phyloP scores from a whole-genome alignment of 805 yeast species.

The Cyberlindnera mrakii region DNA sequence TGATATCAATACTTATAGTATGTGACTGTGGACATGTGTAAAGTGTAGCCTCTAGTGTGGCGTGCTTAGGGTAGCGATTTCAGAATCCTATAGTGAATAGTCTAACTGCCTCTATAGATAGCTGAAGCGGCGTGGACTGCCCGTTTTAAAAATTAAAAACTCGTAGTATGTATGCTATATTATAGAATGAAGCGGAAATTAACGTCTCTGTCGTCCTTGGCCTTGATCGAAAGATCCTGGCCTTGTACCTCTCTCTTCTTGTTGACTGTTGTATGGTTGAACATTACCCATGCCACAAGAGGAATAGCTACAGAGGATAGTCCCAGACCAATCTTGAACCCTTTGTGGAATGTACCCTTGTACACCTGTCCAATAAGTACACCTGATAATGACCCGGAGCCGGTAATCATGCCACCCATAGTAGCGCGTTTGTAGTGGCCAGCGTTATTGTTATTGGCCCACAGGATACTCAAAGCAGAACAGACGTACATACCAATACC shows the following conservation, averaged over 20 bases:
- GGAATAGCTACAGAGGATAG: conserved; percentile 20
- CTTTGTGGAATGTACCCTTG: conserved; percentile 28
- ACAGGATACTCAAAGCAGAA: conserved; percentile 33
- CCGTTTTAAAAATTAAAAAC: too few relatives aligned
- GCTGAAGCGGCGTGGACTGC: too few relatives aligned
- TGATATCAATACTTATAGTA: too few relatives aligned
- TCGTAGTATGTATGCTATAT: too few relatives aligned
- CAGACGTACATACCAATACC: conserved; percentile 35
- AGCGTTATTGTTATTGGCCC: conserved; percentile 35
- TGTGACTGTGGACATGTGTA: too few relatives aligned
- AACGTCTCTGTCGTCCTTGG: conserved; percentile 20
- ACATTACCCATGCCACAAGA: conserved; percentile 14
- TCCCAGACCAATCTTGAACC: conserved; percentile 21
- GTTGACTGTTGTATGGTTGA: conserved; percentile 13
- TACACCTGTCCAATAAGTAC: conserved; percentile 33
- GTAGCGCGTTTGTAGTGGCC: conserved; percentile 36
- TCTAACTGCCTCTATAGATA: too few relatives aligned
- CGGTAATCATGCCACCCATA: conserved; percentile 31
- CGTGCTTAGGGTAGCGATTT: too few relatives aligned
- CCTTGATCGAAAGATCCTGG: conserved; percentile 7
- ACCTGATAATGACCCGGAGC: conserved; percentile 32
- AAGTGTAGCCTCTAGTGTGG: too few relatives aligned
- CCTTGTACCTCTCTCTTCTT: conserved; percentile 11
- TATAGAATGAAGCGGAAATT: conserved; percentile 7
- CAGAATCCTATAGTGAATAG: too few relatives aligned